Evolutionary conservation across 805 yeast species (phyloP).

Genomic region (Candida glaebosa): DNA sequence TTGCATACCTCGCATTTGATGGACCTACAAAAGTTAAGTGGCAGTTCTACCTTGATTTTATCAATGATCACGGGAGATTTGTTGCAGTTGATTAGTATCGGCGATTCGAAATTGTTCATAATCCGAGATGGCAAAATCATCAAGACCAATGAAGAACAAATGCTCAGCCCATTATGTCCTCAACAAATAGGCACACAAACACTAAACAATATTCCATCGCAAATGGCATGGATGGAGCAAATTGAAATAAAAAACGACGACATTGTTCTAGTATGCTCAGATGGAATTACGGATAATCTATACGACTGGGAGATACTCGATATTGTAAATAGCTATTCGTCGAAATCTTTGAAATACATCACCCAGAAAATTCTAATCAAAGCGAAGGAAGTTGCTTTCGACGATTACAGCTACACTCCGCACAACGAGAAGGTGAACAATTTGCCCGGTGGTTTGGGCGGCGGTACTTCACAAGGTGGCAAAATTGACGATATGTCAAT

Average conservation of each 20-base stretch:
- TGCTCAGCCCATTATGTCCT: constrained; percentile 46
- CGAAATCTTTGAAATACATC: constrained; percentile 33
- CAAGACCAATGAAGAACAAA: constrained; percentile 43
- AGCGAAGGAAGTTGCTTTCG: constrained; percentile 50
- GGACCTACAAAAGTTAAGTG: constrained; percentile 45
- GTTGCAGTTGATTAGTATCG: constrained; percentile 48
- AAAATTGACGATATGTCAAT: constrained; percentile 54
- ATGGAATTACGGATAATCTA: constrained; percentile 52
- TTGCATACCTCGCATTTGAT: constrained; percentile 47
- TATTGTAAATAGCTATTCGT: constrained; percentile 28
- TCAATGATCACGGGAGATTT: constrained; percentile 47
- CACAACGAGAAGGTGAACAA: constrained; percentile 49
- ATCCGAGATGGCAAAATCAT: constrained; percentile 44
- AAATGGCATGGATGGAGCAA: constrained; percentile 45
- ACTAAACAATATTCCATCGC: constrained; percentile 39
- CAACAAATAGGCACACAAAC: constrained; percentile 54
- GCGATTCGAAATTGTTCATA: constrained; percentile 49
- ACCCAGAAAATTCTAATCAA: constrained; percentile 39
- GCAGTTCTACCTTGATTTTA: constrained; percentile 48
- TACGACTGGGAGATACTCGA: constrained; percentile 46
- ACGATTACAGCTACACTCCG: constrained; percentile 51
- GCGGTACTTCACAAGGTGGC: constrained; percentile 44
- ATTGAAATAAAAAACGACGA: constrained; percentile 39
- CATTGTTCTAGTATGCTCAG: constrained; percentile 46
- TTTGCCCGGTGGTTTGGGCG: constrained; percentile 29